Base-by-base conservation (phyloP, 148 eudicot genomes). In the Talinum fruticosum region DNA sequence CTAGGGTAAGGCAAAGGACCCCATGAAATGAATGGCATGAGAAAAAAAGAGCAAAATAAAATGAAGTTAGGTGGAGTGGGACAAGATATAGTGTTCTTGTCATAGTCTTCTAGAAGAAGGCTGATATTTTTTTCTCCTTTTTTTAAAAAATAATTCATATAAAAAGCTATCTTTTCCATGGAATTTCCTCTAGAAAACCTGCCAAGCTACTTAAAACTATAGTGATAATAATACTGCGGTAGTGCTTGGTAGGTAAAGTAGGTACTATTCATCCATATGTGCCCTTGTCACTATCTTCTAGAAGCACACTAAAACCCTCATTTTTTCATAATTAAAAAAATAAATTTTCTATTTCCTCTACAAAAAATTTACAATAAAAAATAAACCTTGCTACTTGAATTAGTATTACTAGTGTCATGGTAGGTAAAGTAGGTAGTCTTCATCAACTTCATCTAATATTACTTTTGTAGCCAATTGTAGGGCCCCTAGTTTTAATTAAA, bases 201-300 rank as follows among this genome's bases (percentile, higher is more conserved):
- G 3, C 24, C 38, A 66, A 34, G 41, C 70, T 3, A 66, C 37
- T 66, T 19, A 32, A 32, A 10, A 10, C n/a, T n/a, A n/a, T 65
- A 65, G 33, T 10, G 30, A 13, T 33, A 8, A 18, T 66, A 21
- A 18, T 33, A 4, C 37, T 23, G 64, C n/a, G 28, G 0, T 66
- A 18, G 41, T 66, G 41, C 21, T 66, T 34, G 70, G 70, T 66
- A 66, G 70, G 70, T 30, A 32, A 66, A 66, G 70, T 66, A 66
- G 70, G 70, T 66, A 18, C n/a, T 18, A 16, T 66, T 66, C 19
- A 18, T 32, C 36, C 19, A 66, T 24, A 23, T 59, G 26, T n/a
- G 28, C 12, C 28, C 64, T 6, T 59, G 64, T 59, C 64, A n/a
- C 64, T 6, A 59, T 59, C 64, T 59, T 59, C 64, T 23, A 59